Evolutionary conservation across 805 yeast species (phyloP).

Genomic region (Candida insectorum): DNA sequence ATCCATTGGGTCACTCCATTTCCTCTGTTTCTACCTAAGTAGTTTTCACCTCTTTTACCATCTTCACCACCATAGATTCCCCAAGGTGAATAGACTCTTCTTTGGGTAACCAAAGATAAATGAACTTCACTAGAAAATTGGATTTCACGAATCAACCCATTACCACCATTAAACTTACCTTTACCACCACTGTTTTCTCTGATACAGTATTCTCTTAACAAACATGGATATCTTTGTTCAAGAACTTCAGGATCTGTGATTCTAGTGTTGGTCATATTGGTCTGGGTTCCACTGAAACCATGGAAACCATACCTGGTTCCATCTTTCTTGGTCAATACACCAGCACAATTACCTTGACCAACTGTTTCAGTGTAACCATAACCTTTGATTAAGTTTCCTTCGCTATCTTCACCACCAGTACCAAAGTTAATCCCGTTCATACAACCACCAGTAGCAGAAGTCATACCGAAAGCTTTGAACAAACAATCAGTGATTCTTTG

Average conservation of each 20-base stretch:
- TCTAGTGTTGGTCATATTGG: slow-evolving; percentile 39
- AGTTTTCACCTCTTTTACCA: slow-evolving; percentile 35
- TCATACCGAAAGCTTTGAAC: slow-evolving; percentile 19
- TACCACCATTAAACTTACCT: slow-evolving; percentile 18
- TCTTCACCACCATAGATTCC: slow-evolving; percentile 29
- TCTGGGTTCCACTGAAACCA: slow-evolving; percentile 34
- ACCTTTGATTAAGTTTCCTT: slow-evolving; percentile 16
- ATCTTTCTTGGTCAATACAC: slow-evolving; percentile 11
- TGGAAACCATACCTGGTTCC: slow-evolving; percentile 12
- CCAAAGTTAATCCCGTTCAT: slow-evolving; percentile 20
- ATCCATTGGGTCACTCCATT: slow-evolving; percentile 17
- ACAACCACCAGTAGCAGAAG: slow-evolving; percentile 19
- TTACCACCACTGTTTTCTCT: slow-evolving; percentile 15
- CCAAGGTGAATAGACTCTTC: slow-evolving; percentile 17
- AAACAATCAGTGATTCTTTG: slow-evolving; percentile 19
- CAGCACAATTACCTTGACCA: slow-evolving; percentile 19
- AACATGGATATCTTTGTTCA: slow-evolving; percentile 17
- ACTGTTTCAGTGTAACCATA: slow-evolving; percentile 16
- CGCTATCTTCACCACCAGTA: slow-evolving; percentile 14
- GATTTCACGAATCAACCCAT: slow-evolving; percentile 18
- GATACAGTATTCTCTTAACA: slow-evolving; percentile 12
- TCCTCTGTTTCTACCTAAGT: slow-evolving; percentile 28
- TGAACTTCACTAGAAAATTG: slow-evolving; percentile 15
- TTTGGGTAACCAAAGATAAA: slow-evolving; percentile 17
- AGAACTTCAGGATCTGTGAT: slow-evolving; percentile 19